Percentiles rank a stretch among this genome's conserved stretches.
Evolutionary conservation across 2,329 filamentous ascomycete species (phyloP).

Genomic region (Paecilomyces sp.): DNA sequence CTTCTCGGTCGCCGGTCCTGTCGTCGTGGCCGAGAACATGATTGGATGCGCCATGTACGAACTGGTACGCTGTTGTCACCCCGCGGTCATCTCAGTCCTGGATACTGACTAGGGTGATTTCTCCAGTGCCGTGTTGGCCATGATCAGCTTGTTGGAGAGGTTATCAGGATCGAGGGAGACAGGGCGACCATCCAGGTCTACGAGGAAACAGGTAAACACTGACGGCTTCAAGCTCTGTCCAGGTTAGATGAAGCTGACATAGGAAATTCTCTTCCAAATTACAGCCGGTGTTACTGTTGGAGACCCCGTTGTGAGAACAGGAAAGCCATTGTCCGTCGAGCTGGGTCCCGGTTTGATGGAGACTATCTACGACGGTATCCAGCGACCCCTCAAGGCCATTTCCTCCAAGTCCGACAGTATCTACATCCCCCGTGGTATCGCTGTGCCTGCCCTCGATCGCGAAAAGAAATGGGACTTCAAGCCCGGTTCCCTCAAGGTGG

Average conservation of each 20-base stretch:
- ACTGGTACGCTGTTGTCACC: conserved; percentile 54
- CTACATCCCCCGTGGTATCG: conserved; percentile 94
- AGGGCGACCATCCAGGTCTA: conserved; percentile 98
- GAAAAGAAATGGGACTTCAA: conserved; percentile 95
- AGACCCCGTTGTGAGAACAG: conserved; percentile 82
- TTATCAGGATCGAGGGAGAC: conserved; percentile 94
- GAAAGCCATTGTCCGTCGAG: conserved; percentile 95
- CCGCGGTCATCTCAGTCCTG: conserved; percentile 1
- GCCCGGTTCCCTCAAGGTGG: conserved; percentile 76
- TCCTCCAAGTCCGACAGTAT: conserved; percentile 72
- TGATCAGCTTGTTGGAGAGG: conserved; percentile 87
- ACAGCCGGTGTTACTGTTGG: conserved; percentile 85
- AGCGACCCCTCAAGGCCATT: conserved; percentile 85
- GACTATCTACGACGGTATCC: conserved; percentile 99
- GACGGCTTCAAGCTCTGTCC: background rate
- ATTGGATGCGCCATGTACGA: conserved; percentile 99
- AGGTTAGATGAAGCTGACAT: background rate
- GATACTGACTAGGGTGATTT: conserved; percentile 1
- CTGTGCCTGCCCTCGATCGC: conserved; percentile 80
- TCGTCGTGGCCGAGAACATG: conserved; percentile 97
- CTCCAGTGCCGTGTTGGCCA: conserved; percentile 80
- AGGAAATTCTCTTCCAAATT: conserved; percentile 1
- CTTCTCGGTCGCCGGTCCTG: conserved; percentile 73
- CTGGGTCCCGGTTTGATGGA: conserved; percentile 95
- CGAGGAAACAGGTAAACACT: conserved; percentile 76